These are phyloP conservation scores for Dictyostelium firmibasis DNA, from an alignment of 78 protist genomes.

Conservation along the genomic window DNA sequence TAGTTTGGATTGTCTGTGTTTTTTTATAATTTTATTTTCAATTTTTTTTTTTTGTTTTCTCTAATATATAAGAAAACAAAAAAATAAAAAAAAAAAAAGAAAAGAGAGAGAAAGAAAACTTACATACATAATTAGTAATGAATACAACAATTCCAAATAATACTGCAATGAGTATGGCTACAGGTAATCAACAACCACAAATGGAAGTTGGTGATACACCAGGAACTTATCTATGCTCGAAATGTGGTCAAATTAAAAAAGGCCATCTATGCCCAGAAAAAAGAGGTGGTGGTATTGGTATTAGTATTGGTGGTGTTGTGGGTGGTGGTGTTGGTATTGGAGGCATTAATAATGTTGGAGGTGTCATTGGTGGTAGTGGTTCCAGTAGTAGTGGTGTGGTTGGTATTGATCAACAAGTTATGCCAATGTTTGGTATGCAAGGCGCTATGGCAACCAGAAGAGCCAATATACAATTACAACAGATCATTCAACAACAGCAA, in stretches of 20 bases:
- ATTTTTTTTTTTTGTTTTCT: background rate
- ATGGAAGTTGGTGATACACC: background rate
- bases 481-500: conserved; percentile 18
- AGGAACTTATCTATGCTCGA: conserved; percentile 52
- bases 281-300: too few relatives aligned
- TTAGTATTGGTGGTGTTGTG: background rate
- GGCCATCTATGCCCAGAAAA: conserved; percentile 62
- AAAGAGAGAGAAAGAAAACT: background rate
- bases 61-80: background rate
- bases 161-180: background rate
- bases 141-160: background rate
- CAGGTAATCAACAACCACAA: background rate
- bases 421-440: background rate
- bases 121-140: background rate
- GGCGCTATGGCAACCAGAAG: conserved; percentile 52
- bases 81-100: background rate
- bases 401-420: background rate
- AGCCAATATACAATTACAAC: conserved; percentile 8
- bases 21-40: background rate
- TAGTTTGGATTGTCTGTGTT: background rate
- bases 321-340: background rate
- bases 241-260: conserved; percentile 67
- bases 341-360: background rate
- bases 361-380: too few relatives aligned
- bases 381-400: background rate